Evolutionary conservation across 1,284 basidiomycete genomes (phyloP), one percentile per base, ranked within the genome.

Genomic region (Leccinum pachyderme): DNA sequence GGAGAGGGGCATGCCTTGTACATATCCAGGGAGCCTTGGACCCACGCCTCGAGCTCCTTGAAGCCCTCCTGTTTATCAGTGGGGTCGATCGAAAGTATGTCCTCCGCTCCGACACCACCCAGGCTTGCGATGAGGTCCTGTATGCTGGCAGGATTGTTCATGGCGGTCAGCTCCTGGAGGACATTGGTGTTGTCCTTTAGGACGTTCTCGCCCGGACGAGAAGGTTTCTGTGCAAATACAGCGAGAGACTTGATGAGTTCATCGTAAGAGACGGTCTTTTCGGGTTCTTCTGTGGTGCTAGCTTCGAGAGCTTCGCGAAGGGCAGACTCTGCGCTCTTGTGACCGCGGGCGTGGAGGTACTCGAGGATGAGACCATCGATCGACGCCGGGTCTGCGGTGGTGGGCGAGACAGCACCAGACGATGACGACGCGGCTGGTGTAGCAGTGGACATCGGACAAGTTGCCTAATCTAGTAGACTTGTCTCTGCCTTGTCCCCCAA

Each of bases 11-110:
- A 46, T 71, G 87, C 89, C 68, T 83, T 76, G 71, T 95, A 93
- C 83, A 93, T 92, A 67, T 93, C 89, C 58, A 93, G 71, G 32
- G 88, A 93, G 31, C 90, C 88, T 73, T 93, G 91, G 46, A 94
- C 94, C 95, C 95, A 98, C n/a, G 87, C 79, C 69, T 96, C 93
- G 55, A 98, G 78, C 65, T 93, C 89, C 56, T 85, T 80, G 68
- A 92, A 95, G 2, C 93, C 90, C 64, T 90, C 87, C 55, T 93
- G 91, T 59, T 92, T 89, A 70, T 97, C 95, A 13, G 87, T 91
- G 3, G 93, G 91, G 70, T 97, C 94, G 18, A 91, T 75, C 15
- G 91, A 83, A 41, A 93, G 76, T 45, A 90, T 86, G 59, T 93
- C 91, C 62, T 92, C 91, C 2, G 89, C 88, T 25, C 89, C 91